Evolutionary conservation across 2,329 filamentous ascomycete species (phyloP), one percentile per base, ranked within the genome.

Genomic region (Leptographium wingfieldii): DNA sequence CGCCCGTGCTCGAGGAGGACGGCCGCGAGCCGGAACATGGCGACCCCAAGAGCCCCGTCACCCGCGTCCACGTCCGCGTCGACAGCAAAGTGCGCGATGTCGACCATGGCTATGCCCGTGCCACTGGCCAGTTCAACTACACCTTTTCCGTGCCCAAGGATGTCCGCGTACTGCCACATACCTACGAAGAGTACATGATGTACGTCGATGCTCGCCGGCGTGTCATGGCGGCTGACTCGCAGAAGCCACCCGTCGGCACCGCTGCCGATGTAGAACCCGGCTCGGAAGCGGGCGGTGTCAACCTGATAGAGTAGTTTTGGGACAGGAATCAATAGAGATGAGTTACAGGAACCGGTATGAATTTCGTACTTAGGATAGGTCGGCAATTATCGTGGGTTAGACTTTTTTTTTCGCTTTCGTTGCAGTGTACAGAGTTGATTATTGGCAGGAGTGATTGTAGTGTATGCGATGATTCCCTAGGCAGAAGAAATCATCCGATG

Each of bases 81-180:
- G 84, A 88, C 68, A 84, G 83, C 40, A 87, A 87, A 68, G 86
- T 90, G 16, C 76, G 85, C 25, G 82, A 89, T 67, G 83, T 90
- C 35, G 85, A 88, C 71, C 72, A 74, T 59, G 72, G 72, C 43
- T 78, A 78, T 56, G 81, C 82, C 29, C 85, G 82, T 67, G 80
- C 84, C 3, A 89, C 86, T 0, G 87, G 87, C 5, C 84, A 87
- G 66, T 90, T 90, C 73, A 87, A 88, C 66, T 90, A 90, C 68
- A 89, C 86, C 0, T 74, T 74, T 58, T 66, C 69, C 2, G 72
- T 74, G 54, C 71, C 73, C 19, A 68, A 67, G 59, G 69, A 73
- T 60, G 67, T 74, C 55, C 69, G 68, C 25, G 73, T 74, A 22
- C 62, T 74, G 59, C 73, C 73, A 27, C 68, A 69, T 60, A 69